phyloP scores from a whole-genome alignment of 2,329 filamentous ascomycete species.

The Amylocarpus encephaloides region DNA sequence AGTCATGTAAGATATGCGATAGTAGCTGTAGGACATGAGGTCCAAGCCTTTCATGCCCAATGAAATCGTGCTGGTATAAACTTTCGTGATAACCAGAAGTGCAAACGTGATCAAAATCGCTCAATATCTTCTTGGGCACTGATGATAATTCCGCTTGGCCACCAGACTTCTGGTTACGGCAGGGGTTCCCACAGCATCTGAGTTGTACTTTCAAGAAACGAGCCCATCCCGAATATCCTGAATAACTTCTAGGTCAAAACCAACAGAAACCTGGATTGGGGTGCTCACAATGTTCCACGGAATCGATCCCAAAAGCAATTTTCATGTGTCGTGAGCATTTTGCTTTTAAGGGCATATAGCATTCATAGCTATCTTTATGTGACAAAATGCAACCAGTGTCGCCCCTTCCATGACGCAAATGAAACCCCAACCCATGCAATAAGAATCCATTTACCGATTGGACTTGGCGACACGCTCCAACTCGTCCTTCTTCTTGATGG shows the following conservation, averaged over 20 bases:
- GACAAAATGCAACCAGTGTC: constrained; percentile 31
- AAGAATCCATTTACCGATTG: constrained; percentile 79
- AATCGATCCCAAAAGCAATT: not conserved
- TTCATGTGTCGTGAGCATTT: not conserved
- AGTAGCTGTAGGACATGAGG: constrained; percentile 1
- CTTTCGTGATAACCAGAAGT: not conserved
- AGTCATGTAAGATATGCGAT: not conserved
- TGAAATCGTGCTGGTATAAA: not conserved
- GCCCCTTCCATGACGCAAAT: constrained; percentile 29
- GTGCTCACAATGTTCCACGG: not conserved
- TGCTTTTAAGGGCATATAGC: constrained; percentile 11
- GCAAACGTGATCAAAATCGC: not conserved
- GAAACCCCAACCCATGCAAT: constrained; percentile 31
- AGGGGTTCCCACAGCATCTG: too few species aligned
- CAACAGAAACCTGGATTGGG: too few species aligned
- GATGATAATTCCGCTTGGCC: too few species aligned
- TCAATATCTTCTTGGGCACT: not conserved
- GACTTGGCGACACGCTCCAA: constrained; percentile 99
- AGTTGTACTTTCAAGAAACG: too few species aligned
- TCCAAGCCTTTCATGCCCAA: not conserved
- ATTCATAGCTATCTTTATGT: constrained; percentile 24
- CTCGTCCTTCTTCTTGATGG: constrained; percentile 99
- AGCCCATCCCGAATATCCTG: too few species aligned
- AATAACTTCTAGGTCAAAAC: too few species aligned
- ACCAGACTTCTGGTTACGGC: too few species aligned